Evolutionary conservation across 73 alveolate genomes (phyloP).

Genomic region (Paramecium sonneborni): DNA sequence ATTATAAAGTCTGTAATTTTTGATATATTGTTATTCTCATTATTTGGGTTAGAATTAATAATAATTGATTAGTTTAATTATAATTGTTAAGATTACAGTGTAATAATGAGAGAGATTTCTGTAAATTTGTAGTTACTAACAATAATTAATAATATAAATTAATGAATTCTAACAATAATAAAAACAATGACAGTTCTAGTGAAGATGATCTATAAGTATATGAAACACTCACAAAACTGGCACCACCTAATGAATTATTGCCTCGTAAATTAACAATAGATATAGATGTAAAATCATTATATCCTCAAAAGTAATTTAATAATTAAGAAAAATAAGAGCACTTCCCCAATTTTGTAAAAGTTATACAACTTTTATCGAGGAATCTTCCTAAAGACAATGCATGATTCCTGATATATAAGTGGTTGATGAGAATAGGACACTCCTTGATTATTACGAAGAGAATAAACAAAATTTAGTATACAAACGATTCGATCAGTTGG

Average conservation of each 20-base stretch:
- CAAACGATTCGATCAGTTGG: conserved; percentile 42
- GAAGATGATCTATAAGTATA: conserved; percentile 40
- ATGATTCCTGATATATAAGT: background rate
- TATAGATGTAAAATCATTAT: conserved; percentile 18
- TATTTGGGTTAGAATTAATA: background rate
- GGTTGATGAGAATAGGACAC: background rate
- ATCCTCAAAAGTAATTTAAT: background rate
- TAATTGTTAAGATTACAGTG: background rate
- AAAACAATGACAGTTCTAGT: conserved; percentile 47
- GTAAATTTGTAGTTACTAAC: background rate
- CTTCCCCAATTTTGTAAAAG: background rate
- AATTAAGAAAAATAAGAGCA: background rate
- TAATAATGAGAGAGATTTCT: background rate
- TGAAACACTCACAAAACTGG: conserved; percentile 11
- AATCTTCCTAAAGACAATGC: background rate
- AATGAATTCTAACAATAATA: conserved; percentile 2
- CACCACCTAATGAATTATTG: conserved; percentile 29
- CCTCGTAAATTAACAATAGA: conserved; percentile 45
- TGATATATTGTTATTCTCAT: background rate
- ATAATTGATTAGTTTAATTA: background rate
- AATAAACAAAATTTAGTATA: conserved; percentile 27
- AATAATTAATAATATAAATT: background rate
- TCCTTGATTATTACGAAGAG: conserved; percentile 34
- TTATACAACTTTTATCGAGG: background rate
- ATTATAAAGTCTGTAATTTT: background rate